phyloP scores from a whole-genome alignment of 805 yeast species.

The Ogataea siamensis region DNA sequence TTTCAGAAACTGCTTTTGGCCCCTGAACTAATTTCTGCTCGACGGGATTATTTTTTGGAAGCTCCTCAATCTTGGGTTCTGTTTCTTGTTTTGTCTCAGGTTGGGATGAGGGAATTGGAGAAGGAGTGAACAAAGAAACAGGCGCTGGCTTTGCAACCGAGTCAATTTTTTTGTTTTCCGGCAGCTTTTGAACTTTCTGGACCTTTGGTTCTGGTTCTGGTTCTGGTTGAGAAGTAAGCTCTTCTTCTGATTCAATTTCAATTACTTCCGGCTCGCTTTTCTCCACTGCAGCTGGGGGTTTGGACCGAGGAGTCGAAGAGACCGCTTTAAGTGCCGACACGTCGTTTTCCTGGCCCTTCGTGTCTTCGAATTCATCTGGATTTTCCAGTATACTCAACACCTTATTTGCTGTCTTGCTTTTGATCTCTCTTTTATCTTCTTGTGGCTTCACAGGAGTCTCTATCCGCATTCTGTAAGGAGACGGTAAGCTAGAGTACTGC shows the following conservation, averaged over 20 bases:
- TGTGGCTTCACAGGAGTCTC: slow-evolving; percentile 28
- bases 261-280: slow-evolving; percentile 2
- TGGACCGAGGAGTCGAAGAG: too few species aligned
- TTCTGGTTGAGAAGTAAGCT: neutral
- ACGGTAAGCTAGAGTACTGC: slow-evolving; percentile 28
- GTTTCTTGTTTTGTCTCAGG: neutral
- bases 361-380: neutral
- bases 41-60: neutral
- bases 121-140: neutral
- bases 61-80: neutral
- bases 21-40: neutral
- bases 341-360: neutral
- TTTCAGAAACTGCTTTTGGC: slow-evolving; percentile 3
- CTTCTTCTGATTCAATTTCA: slow-evolving; percentile 4
- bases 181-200: neutral
- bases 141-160: neutral
- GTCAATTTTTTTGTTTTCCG: neutral
- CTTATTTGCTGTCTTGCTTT: slow-evolving; percentile 28
- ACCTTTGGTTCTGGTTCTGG: neutral
- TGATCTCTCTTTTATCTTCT: slow-evolving; percentile 14
- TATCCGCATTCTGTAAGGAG: slow-evolving; percentile 27
- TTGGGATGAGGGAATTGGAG: neutral
- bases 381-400: slow-evolving; percentile 24
- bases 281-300: neutral
- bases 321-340: too few species aligned